phyloP scores from a whole-genome alignment of 2,329 filamentous ascomycete species.

The Corniculantispora saksenae region DNA sequence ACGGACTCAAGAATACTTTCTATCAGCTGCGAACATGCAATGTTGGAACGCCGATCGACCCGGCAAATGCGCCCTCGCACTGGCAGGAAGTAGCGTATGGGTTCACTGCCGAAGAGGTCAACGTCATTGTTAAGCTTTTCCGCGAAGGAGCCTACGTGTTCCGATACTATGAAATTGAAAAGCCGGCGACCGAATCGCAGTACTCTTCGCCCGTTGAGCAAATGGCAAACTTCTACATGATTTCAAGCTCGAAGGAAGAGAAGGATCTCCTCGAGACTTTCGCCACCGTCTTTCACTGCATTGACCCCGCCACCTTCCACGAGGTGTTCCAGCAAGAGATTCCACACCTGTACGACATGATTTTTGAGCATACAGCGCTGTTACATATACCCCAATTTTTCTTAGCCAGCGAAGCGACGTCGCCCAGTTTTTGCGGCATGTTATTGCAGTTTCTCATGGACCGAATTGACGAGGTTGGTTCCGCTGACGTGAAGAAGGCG shows the following conservation, averaged over 20 bases:
- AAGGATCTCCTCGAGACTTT: slow-evolving; percentile 97
- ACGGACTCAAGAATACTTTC: slow-evolving; percentile 93
- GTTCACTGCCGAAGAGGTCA: slow-evolving; percentile 95
- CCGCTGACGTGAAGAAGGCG: slow-evolving; percentile 86
- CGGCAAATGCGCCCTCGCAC: slow-evolving; percentile 76
- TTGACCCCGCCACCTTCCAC: slow-evolving; percentile 96
- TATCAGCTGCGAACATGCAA: slow-evolving; percentile 94
- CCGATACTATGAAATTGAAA: slow-evolving; percentile 92
- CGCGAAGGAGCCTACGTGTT: slow-evolving; percentile 95
- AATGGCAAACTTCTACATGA: slow-evolving; percentile 92
- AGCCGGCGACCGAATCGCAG: slow-evolving; percentile 69
- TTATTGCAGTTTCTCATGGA: slow-evolving; percentile 96
- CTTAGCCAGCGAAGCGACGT: slow-evolving; percentile 96
- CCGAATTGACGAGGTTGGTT: slow-evolving; percentile 91
- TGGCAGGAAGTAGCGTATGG: slow-evolving; percentile 96
- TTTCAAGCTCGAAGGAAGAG: slow-evolving; percentile 91
- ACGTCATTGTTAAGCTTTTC: slow-evolving; percentile 95
- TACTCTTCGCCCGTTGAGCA: slow-evolving; percentile 85
- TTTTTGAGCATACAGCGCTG: slow-evolving; percentile 92
- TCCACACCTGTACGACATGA: slow-evolving; percentile 93
- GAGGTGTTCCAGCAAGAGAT: slow-evolving; percentile 99
- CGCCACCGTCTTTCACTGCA: slow-evolving; percentile 96
- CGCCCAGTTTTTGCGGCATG: slow-evolving; percentile 97
- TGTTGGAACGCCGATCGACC: slow-evolving; percentile 69
- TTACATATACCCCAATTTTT: slow-evolving; percentile 98